Evolutionary conservation across 805 yeast species (phyloP).

Genomic region (Candida ortonii): DNA sequence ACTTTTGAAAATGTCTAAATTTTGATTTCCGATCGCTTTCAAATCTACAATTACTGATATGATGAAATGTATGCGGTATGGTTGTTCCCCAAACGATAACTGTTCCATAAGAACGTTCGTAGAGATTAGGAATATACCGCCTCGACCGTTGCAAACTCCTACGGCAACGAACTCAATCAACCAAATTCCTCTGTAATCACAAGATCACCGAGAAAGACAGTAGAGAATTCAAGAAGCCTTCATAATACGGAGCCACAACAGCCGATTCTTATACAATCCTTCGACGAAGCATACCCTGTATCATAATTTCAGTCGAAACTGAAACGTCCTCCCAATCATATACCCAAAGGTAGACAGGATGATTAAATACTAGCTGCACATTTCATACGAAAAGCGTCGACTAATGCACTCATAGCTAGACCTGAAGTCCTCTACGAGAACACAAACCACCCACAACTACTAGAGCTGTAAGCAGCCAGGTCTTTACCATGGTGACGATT

Average conservation of each 20-base stretch:
- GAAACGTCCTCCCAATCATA: constrained; percentile 28
- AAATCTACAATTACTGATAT: too few species aligned
- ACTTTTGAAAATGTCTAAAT: too few species aligned
- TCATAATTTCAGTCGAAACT: constrained; percentile 36
- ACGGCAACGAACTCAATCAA: constrained; percentile 62
- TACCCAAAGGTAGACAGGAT: constrained; percentile 30
- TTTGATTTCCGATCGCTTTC: too few species aligned
- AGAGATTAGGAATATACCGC: constrained; percentile 99
- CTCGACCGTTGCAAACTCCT: constrained; percentile 43
- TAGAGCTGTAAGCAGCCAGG: constrained; percentile 23
- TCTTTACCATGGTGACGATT: constrained; percentile 39
- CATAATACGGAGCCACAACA: constrained; percentile 14
- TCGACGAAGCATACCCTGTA: constrained; percentile 96
- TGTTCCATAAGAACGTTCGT: constrained; percentile 82
- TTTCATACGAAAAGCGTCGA: constrained; percentile 29
- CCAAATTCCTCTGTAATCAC: constrained; percentile 28
- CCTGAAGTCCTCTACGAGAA: constrained; percentile 24
- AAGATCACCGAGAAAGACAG: constrained; percentile 33
- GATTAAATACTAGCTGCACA: constrained; percentile 36
- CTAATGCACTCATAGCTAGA: constrained; percentile 29
- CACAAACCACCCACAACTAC: constrained; percentile 22
- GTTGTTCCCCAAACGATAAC: constrained; percentile 99
- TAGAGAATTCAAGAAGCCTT: constrained; percentile 57
- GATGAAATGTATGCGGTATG: constrained; percentile 89
- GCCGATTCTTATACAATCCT: constrained; percentile 75